phyloP scores from a whole-genome alignment of 2,329 filamentous ascomycete genomes.

The Thelonectria discophora region DNA sequence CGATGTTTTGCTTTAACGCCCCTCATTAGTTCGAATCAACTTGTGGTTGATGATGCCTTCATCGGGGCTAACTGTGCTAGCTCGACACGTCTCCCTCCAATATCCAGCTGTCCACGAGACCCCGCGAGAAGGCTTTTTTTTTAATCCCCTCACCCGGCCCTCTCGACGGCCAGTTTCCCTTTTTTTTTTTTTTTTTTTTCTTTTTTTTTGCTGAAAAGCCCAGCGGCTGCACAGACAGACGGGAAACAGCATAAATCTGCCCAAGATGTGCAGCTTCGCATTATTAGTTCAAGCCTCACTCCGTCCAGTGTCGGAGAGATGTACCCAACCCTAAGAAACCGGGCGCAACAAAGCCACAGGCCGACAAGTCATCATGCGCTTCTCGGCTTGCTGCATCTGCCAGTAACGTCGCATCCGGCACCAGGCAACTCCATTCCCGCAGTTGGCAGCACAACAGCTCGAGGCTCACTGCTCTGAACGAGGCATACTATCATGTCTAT shows the following conservation, averaged over 20 bases:
- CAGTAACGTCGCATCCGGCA: background rate
- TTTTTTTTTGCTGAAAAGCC: too few species aligned
- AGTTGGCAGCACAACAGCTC: too few species aligned
- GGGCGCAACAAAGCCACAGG: background rate
- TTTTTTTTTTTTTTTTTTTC: too few species aligned
- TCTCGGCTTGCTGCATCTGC: background rate
- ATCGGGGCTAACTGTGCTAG: background rate
- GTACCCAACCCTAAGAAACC: background rate
- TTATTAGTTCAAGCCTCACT: background rate
- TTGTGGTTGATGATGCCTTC: background rate
- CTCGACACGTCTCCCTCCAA: background rate
- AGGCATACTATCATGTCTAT: too few species aligned
- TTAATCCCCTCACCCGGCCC: too few species aligned
- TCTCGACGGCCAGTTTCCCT: too few species aligned
- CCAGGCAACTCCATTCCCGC: background rate
- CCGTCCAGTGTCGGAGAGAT: background rate
- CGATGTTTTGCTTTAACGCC: background rate
- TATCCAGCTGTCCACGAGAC: background rate
- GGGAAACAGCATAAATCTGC: background rate
- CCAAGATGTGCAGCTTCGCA: background rate
- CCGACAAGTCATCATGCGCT: background rate
- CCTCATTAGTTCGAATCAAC: background rate
- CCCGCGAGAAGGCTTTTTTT: too few species aligned
- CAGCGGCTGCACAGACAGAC: too few species aligned
- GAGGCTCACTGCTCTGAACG: too few species aligned